A percentile compares a stretch with the other conserved stretches of the same genome.
phyloP scores from a whole-genome alignment of 805 yeast genomes.

The Ogataea ganodermae region DNA sequence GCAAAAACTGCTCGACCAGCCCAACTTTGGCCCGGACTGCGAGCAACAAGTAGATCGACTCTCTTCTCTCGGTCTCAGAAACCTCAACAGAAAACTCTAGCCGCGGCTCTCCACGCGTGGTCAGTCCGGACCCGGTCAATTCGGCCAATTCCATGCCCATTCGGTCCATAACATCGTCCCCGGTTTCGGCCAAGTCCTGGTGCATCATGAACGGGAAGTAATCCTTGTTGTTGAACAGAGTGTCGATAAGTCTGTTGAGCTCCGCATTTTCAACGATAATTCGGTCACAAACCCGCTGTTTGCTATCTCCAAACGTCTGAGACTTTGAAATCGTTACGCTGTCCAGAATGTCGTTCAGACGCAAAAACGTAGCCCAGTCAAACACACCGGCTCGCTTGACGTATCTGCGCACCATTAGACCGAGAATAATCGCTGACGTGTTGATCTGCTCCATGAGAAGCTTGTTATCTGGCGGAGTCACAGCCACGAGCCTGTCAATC shows the following conservation, averaged over 20 bases:
- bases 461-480: background rate
- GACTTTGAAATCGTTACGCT: conserved; percentile 7
- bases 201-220: background rate
- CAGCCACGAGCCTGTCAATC: background rate
- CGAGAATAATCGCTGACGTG: conserved; percentile 2
- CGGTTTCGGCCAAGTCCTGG: background rate
- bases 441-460: background rate
- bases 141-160: conserved; percentile 12
- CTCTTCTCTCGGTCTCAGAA: conserved; percentile 15
- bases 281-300: background rate
- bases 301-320: conserved; percentile 1
- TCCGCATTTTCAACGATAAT: conserved; percentile 6
- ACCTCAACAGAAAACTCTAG: background rate
- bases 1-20: conserved; percentile 21
- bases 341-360: conserved; percentile 9
- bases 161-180: conserved; percentile 8
- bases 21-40: conserved; percentile 23
- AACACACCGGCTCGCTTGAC: background rate
- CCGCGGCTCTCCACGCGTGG: background rate
- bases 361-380: conserved; percentile 9
- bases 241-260: conserved; percentile 11
- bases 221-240: conserved; percentile 14
- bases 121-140: conserved; percentile 8
- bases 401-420: conserved; percentile 5
- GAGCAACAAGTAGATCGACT: conserved; percentile 14